Evolutionary conservation across 2,329 filamentous ascomycete genomes (phyloP), one percentile per base, ranked within the genome.

Genomic region (Cryphonectria radicalis): DNA sequence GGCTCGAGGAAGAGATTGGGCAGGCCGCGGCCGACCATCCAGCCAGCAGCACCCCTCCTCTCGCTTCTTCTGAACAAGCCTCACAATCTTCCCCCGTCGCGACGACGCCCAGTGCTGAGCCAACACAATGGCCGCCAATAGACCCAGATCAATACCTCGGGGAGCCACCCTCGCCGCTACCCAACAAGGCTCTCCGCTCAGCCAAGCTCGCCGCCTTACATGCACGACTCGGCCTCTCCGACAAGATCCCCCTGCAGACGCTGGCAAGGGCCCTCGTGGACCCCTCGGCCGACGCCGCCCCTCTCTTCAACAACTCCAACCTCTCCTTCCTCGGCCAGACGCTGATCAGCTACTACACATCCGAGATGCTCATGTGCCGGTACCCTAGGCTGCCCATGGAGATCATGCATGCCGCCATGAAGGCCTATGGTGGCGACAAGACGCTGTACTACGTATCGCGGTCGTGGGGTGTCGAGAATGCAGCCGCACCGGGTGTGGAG

Each of bases 181-280:
- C 90, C 75, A 84, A 88, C 77, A 86, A 87, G 75, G 92, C 94
- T 60, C 83, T 86, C 72, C 81, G 85, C 75, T 98, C 95, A 63
- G 91, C 94, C 74, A 98, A 98, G 85, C 92, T 99, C 76, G 91
- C 94, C 74, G 95, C 96, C 75, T 89, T 99, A 63, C 95, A 98
- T 81, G 93, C 95, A 77, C 93, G 96, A 81, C 89, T 99, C 73
- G 90, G 90, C 57, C 90, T 99, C 70, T 91, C 95, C 35, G 87
- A 89, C 74, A 93, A 92, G 82, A 88, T 98, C 74, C 95, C 96
- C 50, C 83, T 97, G 72, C 88, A 96, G 84, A 95, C 93, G 6
- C 89, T 99, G 75, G 95, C 93, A 73, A 90, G 95, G 73, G 90
- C 94, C 68, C 90, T 99, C 73, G 89, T 98, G 77, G 93, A 97